Base-by-base conservation (phyloP, 2,329 filamentous ascomycete species). In the Diplocarpon rosae region DNA sequence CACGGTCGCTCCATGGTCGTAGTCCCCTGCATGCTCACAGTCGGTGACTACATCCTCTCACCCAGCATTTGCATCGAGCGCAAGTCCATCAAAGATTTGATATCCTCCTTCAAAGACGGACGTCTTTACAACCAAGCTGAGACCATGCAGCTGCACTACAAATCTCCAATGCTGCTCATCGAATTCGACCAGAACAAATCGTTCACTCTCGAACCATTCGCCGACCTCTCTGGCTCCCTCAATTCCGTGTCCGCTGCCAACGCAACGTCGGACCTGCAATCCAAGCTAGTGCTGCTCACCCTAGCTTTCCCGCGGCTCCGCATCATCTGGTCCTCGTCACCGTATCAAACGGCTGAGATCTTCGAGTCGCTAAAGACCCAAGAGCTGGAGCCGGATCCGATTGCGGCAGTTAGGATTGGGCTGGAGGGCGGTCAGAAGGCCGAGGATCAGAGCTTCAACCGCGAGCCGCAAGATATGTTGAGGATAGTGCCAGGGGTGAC, bases 101-200 rank as follows among this genome's bases (percentile, higher is more conserved):
- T 96, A 64, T 81, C 81, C 45, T 95, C 88, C 1, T 88, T 98
- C 66, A 82, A 83, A 54, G 89, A 95, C 62, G 92, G 92, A 11
- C 82, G 92, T 1, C 74, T 98, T 12, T 98, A 87, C 68, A 85
- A 78, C 56, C 92, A 98, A 68, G 83, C 84, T 33, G 90, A 96
- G 65, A 80, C 84, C 38, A 96, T 98, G 90, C 83, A 93, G 47
- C 79, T 86, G 62, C 81, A 96, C 66, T 98, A 98, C 75, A 83
- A 83, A 59, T 80, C 67, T 53, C 83, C 88, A 0, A 85, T 96
- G 76, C 78, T 98, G 6, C 76, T 98, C 36, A 96, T 98, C 59
- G 92, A 98, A 64, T 98, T 98, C 63, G 89, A 95, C 62, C 85
- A 94, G 61, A 90, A 94, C 68, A 95, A 94, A 63, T 90, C 86